Evolutionary conservation across 108 stramenopile species (phyloP), one percentile per base, ranked within the genome.

Genomic region (Asterionellopsis glacialis): DNA sequence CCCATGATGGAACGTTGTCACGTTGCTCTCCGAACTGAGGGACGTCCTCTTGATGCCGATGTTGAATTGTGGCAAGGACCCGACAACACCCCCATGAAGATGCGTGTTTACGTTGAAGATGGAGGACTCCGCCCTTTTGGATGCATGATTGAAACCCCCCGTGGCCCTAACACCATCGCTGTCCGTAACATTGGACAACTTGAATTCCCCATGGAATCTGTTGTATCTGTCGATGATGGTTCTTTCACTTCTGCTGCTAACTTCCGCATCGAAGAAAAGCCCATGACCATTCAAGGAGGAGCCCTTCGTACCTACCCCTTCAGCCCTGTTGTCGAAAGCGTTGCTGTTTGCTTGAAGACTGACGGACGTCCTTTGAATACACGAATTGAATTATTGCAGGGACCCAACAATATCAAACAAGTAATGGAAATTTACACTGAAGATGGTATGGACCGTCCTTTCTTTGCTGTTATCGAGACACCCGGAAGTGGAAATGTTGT

Each of bases 391-490:
- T 72, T 91, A 49, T 70, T 85, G 45, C 85, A 85, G 72, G 89
- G 89, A 64, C 89, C 89, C 38, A 91, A 91, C 74, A 87, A 91
- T 72, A 84, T 79, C 89, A 91, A 91, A 77, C 89, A 91, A 63
- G 83, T 87, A 14, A 79, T 87, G 63, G 89, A 87, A 64, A 65
- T 91, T 12, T 91, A 87, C 84, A 87, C 85, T 58, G 83, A 87
- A 68, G 85, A 87, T 48, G 90, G 90, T 60, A 61, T 78, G 72
- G 85, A 91, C 26, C 76, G 85, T 61, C 90, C 90, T 24, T 87
- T 87, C 75, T 87, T 83, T 53, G 80, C 77, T 50, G 73, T 85
- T 59, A 77, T 91, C 55, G 85, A 91, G 69, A 85, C 85, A 33
- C 90, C 90, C 0, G 85, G 82, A 74, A 75, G 69, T 61, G 90